Percentiles rank a stretch among this genome's conserved stretches.
phyloP scores from a whole-genome alignment of 1,284 basidiomycete species.

The Ceratobasidium sp. region DNA sequence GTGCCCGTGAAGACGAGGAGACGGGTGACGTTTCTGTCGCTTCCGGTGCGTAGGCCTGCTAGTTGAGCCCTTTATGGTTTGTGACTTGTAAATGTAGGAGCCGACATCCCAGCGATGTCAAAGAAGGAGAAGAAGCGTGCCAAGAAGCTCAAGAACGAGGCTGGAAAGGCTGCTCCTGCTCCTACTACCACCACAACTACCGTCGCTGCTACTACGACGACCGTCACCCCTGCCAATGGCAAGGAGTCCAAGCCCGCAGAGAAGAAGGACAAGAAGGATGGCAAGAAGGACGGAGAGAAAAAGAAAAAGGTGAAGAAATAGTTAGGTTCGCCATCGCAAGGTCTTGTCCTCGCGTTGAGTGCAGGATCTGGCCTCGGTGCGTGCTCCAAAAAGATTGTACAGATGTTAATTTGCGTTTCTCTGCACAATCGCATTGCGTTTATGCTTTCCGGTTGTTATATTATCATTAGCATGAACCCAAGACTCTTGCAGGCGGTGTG shows the following conservation, averaged over 20 bases:
- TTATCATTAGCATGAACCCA: slow-evolving; percentile 51
- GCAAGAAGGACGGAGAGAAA: slow-evolving; percentile 56
- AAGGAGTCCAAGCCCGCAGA: slow-evolving; percentile 56
- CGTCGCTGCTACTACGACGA: slow-evolving; percentile 50
- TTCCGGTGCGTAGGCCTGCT: slow-evolving; percentile 7
- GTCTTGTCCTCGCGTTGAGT: slow-evolving; percentile 49
- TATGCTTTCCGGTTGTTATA: slow-evolving; percentile 48
- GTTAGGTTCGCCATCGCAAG: slow-evolving; percentile 48
- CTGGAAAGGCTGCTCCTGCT: slow-evolving; percentile 65
- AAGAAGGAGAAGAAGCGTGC: slow-evolving; percentile 56
- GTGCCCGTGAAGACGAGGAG: slow-evolving; percentile 55
- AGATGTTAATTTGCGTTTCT: slow-evolving; percentile 30
- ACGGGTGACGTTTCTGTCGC: slow-evolving; percentile 49
- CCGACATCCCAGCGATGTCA: slow-evolving; percentile 49
- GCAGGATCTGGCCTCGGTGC: slow-evolving; percentile 30
- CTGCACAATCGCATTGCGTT: slow-evolving; percentile 2
- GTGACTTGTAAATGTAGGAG: slow-evolving; percentile 6
- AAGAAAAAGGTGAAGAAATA: slow-evolving; percentile 56
- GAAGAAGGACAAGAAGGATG: slow-evolving; percentile 58
- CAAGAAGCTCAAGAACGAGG: slow-evolving; percentile 78
- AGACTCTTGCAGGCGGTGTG: slow-evolving; percentile 75
- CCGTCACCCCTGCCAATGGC: slow-evolving; percentile 18
- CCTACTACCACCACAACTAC: slow-evolving; percentile 44
- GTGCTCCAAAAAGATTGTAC: slow-evolving; percentile 36
- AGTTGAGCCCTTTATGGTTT: not conserved